phyloP scores from a whole-genome alignment of 1,139 yeast genomes.

The Zygoascus meyerae region DNA sequence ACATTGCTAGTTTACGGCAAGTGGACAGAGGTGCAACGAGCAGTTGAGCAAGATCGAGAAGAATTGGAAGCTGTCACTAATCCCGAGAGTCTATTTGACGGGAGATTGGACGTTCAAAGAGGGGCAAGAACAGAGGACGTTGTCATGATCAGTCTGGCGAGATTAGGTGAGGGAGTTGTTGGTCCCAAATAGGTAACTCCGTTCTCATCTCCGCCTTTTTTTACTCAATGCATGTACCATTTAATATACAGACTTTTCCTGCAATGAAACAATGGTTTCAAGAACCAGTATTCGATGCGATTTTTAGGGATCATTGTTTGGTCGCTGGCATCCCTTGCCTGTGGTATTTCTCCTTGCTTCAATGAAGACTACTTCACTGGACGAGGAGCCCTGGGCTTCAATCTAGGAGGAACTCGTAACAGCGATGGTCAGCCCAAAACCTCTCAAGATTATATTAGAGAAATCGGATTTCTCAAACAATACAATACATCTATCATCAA shows the following conservation, averaged over 20 bases:
- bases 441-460: constrained; percentile 58
- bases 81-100: constrained; percentile 64
- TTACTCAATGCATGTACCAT: too few species aligned
- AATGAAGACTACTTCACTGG: constrained; percentile 6
- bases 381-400: constrained; percentile 48
- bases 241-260: too few species aligned
- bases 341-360: too few species aligned
- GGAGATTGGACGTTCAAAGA: constrained; percentile 47
- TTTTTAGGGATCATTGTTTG: not conserved
- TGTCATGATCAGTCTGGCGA: constrained; percentile 55
- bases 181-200: too few species aligned
- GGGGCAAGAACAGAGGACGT: constrained; percentile 69
- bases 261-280: too few species aligned
- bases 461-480: constrained; percentile 49
- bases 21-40: constrained; percentile 49
- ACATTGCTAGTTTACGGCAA: constrained; percentile 58
- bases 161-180: constrained; percentile 19
- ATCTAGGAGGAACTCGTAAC: constrained; percentile 70
- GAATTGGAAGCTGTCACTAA: constrained; percentile 49
- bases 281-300: too few species aligned
- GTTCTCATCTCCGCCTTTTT: too few species aligned
- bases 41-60: constrained; percentile 46
- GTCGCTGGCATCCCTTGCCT: not conserved
- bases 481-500: constrained; percentile 56
- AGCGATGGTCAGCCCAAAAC: constrained; percentile 45